A percentile compares a stretch with the other conserved stretches of the same genome.
Evolutionary conservation across 2,329 filamentous ascomycete genomes (phyloP).

Genomic region (Chaetothyriales sp.): DNA sequence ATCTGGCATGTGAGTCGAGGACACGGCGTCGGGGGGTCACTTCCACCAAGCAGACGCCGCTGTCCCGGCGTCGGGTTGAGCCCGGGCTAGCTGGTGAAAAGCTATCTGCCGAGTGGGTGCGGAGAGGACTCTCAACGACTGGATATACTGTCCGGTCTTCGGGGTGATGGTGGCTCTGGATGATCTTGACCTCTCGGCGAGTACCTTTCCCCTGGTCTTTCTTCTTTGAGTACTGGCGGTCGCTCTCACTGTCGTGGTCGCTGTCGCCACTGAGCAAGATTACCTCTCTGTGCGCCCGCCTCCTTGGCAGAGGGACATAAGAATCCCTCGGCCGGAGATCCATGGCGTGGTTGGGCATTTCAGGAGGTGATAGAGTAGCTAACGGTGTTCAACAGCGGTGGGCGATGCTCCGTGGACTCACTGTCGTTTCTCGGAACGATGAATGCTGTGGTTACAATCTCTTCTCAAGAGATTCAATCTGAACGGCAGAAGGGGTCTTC

Average conservation of each 20-base stretch:
- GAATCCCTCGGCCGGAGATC: conserved; percentile 5
- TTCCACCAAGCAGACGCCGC: conserved; percentile 6
- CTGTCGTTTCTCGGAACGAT: neutral
- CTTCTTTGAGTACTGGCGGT: neutral
- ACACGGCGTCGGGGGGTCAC: neutral
- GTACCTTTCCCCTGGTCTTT: neutral
- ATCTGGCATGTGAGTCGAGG: neutral
- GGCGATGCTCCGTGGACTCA: neutral
- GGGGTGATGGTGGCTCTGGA: conserved; percentile 2
- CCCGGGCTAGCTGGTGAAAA: neutral
- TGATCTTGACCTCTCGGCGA: conserved; percentile 6
- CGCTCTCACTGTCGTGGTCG: neutral
- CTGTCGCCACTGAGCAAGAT: neutral
- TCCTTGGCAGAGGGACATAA: conserved; percentile 9
- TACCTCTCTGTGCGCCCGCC: conserved; percentile 5
- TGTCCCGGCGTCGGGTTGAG: conserved; percentile 6
- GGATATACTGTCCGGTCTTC: conserved; percentile 9
- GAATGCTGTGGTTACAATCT: conserved; percentile 3
- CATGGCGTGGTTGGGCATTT: conserved; percentile 10
- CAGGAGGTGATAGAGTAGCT: conserved; percentile 6
- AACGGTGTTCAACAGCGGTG: conserved; percentile 3
- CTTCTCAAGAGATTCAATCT: conserved; percentile 11
- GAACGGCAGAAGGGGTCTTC: conserved; percentile 9
- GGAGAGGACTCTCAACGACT: conserved; percentile 5
- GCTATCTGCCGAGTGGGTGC: conserved; percentile 1